Evolutionary conservation across 176 grass and related monocot genomes (phyloP), one percentile per base, ranked within the genome.

Genomic region (Pontederia paniculata): DNA sequence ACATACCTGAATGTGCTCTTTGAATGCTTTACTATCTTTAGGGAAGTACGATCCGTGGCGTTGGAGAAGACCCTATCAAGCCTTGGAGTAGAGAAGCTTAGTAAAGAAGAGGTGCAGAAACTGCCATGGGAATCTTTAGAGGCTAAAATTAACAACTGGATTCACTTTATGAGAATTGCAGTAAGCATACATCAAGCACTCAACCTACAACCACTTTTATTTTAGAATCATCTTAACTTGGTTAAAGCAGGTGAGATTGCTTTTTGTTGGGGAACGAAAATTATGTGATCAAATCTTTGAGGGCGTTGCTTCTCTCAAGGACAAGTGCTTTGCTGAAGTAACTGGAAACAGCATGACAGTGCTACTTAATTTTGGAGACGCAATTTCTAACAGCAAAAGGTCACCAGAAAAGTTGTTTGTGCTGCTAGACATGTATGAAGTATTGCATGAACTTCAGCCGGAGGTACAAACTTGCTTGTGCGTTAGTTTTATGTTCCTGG

Each of bases 21-120:
- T 71, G 45, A 44, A 42, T 28, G 9, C 23, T 28, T 45, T 15
- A 31, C 63, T 42, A 45, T 42, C 0, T 15, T 54, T 78, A 98
- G 87, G 0, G 83, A 98, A 80, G 78, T 84, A 59, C 86, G 93
- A 42, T 63, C 86, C 63, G 81, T 70, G 48, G 78, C 93, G 72
- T 84, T 98, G 66, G 93, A 98, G 42, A 84, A 78, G 59, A 98
- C 83, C 66, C 45, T 98, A 60, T 91, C 84, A 66, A 91, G 81
- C 71, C 76, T 98, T 70, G 86, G 83, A 74, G 87, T 98, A 46
- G 87, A 98, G 72, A 98, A 98, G 82, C 61, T 98, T 41, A 91
- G 87, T 75, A 91, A 79, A 98, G 87, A 84, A 20, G 93, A 98
- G 66, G 93, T 98, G 60, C 87, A 98, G 71, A 98, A 82, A 83